These are phyloP conservation scores for Dipteronia sinensis DNA, from an alignment of 345 rosid species.

Conservation along the genomic window DNA sequence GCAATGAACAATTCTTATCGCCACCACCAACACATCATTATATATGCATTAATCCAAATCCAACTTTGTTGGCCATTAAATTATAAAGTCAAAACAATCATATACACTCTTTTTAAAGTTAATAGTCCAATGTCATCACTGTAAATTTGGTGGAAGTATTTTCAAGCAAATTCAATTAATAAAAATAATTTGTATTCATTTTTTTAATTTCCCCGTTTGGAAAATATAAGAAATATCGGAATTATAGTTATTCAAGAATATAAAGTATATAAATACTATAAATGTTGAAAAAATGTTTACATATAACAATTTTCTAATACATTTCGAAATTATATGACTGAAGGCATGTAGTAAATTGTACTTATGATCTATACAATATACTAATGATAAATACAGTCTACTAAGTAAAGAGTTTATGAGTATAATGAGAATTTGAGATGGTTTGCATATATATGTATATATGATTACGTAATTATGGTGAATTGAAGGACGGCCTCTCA, in stretches of 20 bases:
- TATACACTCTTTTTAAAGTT: background rate
- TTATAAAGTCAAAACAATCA: constrained; percentile 1
- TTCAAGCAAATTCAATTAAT: background rate
- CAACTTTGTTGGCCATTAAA: background rate
- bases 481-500: constrained; percentile 25
- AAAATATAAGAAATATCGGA: no score
- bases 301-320: background rate
- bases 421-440: background rate
- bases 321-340: background rate
- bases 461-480: constrained; percentile 27
- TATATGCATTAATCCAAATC: background rate
- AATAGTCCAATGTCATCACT: no score
- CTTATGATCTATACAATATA: background rate
- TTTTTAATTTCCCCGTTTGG: background rate
- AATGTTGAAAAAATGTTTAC: background rate
- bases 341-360: background rate
- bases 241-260: no score
- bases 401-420: background rate
- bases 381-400: background rate
- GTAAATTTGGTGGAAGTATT: background rate
- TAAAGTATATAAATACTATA: no score
- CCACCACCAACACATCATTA: constrained; percentile 15
- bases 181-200: background rate
- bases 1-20: background rate
- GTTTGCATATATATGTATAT: background rate